These are phyloP conservation scores for Fusarium denticulatum DNA, from an alignment of 2,329 filamentous ascomycete species.

Conservation along the genomic window DNA sequence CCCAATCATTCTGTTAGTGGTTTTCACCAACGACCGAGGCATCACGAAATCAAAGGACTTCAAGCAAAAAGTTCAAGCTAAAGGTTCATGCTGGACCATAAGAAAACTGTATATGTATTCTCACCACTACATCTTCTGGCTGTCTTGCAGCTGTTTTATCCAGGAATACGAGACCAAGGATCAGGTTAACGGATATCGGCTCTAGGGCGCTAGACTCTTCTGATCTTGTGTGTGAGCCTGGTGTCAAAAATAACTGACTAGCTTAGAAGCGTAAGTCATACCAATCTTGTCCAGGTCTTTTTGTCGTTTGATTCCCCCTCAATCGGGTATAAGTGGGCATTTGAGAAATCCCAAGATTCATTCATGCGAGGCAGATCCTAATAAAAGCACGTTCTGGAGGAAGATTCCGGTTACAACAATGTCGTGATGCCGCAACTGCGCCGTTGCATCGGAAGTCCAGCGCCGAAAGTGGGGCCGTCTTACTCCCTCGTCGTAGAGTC, in stretches of 20 bases:
- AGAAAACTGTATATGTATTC: background rate
- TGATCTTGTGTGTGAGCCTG: too few relatives aligned
- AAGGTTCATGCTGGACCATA: background rate
- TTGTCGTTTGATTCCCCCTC: background rate
- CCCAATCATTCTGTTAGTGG: background rate
- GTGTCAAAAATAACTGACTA: background rate
- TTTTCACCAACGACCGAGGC: background rate
- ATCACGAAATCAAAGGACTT: rapidly evolving
- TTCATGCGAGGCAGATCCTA: background rate
- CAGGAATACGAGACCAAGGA: background rate
- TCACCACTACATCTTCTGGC: background rate
- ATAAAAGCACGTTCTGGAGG: background rate
- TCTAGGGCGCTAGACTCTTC: background rate
- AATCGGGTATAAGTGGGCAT: background rate
- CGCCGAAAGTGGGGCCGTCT: background rate
- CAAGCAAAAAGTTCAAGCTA: too few relatives aligned
- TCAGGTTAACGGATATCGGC: background rate
- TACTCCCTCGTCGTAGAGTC: background rate
- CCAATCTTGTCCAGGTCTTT: background rate
- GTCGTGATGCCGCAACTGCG: background rate
- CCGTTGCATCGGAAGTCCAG: background rate
- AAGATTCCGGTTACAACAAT: background rate
- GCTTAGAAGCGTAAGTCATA: rapidly evolving
- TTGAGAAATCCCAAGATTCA: too few relatives aligned
- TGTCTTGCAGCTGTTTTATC: background rate